Conservation (phyloP, 2,329 filamentous ascomycete genomes). For the Mollisiaceae sp. region DNA sequence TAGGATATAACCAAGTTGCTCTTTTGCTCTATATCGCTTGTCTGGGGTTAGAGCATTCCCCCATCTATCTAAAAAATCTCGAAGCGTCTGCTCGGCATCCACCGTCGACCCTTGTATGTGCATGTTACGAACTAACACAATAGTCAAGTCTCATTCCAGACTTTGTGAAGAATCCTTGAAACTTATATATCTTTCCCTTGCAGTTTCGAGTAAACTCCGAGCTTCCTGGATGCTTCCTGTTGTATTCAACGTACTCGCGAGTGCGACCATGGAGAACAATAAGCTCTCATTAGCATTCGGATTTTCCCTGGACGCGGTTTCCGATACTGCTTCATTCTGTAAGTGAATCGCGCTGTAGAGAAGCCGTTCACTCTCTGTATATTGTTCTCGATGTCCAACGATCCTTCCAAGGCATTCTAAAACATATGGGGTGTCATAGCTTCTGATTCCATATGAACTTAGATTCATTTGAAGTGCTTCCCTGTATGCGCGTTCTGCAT, state of each 20-base stretch:
- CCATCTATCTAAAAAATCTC: too few species aligned
- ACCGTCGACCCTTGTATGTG: too few species aligned
- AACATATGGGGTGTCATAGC: not conserved
- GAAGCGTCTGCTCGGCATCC: too few species aligned
- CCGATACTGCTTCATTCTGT: not conserved
- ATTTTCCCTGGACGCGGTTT: not conserved
- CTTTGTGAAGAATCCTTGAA: too few species aligned
- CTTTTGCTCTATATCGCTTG: not conserved
- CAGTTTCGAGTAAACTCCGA: too few species aligned
- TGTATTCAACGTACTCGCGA: not conserved
- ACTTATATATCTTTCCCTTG: too few species aligned
- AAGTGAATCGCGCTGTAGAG: not conserved
- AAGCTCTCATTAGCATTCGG: not conserved
- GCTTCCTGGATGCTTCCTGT: not conserved
- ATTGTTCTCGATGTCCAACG: not conserved
- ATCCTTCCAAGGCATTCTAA: not conserved
- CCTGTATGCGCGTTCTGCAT: slow-evolving; percentile 1
- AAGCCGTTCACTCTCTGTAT: slow-evolving; percentile 4
- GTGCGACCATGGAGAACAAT: not conserved
- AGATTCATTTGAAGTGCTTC: slow-evolving; percentile 16
- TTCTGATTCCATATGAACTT: not conserved
- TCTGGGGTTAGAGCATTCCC: too few species aligned
- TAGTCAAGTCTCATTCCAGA: too few species aligned
- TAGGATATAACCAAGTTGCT: not conserved
- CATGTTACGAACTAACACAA: too few species aligned